phyloP scores from a whole-genome alignment of 2,329 filamentous ascomycete genomes.

The Polytolypa hystricis region DNA sequence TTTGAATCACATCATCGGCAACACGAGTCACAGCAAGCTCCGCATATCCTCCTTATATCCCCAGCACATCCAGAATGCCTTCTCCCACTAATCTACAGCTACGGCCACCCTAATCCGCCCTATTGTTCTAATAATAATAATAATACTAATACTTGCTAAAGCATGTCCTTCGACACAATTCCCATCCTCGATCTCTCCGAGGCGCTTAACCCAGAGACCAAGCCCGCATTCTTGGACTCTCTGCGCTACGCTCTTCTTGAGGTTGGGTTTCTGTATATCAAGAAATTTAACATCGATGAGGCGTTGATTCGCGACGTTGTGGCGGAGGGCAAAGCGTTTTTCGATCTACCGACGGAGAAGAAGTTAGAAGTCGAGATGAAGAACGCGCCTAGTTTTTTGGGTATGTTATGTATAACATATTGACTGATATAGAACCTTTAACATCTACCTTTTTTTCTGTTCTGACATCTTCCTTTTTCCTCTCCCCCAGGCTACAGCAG shows the following conservation, averaged over 20 bases:
- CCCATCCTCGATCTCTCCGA: constrained; percentile 66
- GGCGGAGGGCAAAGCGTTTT: constrained; percentile 58
- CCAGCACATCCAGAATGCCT: no score
- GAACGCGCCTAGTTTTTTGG: constrained; percentile 60
- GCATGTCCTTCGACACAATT: constrained; percentile 61
- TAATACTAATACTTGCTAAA: no score
- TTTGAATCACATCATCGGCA: no score
- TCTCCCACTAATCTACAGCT: no score
- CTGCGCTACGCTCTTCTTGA: constrained; percentile 68
- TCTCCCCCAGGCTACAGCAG: constrained; percentile 31
- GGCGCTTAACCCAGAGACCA: constrained; percentile 53
- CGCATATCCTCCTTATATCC: no score
- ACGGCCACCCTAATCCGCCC: no score
- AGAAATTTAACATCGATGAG: constrained; percentile 63
- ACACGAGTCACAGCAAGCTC: no score
- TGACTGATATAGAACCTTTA: no score
- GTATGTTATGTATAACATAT: constrained; percentile 42
- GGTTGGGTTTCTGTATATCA: constrained; percentile 80
- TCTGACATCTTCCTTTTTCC: neutral
- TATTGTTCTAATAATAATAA: no score
- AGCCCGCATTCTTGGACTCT: constrained; percentile 58
- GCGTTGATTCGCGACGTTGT: constrained; percentile 56
- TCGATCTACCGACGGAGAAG: constrained; percentile 62
- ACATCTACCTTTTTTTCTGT: neutral
- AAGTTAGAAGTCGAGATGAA: constrained; percentile 68